A percentile compares a stretch with the other conserved stretches of the same genome.
These are phyloP conservation scores for Ceratocystis colombiana DNA, from an alignment of 2,329 filamentous ascomycete genomes.

Conservation along the genomic window DNA sequence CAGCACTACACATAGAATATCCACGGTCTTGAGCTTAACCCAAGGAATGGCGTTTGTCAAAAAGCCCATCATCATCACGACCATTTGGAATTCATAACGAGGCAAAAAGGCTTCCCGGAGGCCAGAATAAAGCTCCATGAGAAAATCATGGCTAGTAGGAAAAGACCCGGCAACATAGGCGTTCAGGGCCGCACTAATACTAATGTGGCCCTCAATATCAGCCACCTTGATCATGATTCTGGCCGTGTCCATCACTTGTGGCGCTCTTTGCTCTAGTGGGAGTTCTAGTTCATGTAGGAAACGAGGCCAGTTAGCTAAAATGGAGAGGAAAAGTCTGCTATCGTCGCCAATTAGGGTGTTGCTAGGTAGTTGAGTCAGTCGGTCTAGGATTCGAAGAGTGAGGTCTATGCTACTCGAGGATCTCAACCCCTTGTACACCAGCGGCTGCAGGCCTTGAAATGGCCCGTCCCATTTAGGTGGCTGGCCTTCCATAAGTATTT, in stretches of 20 bases:
- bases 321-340: slow-evolving; percentile 68
- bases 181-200: slow-evolving; percentile 58
- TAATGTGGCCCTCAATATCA: slow-evolving; percentile 57
- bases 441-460: slow-evolving; percentile 75
- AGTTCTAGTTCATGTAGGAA: slow-evolving; percentile 73
- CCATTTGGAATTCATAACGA: slow-evolving; percentile 66
- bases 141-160: slow-evolving; percentile 61
- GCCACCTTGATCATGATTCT: slow-evolving; percentile 61
- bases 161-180: slow-evolving; percentile 60
- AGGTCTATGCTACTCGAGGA: slow-evolving; percentile 73
- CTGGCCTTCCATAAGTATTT: slow-evolving; percentile 63
- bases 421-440: slow-evolving; percentile 84
- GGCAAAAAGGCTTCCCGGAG: slow-evolving; percentile 72
- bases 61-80: slow-evolving; percentile 84
- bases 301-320: slow-evolving; percentile 84
- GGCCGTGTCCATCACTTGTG: slow-evolving; percentile 49
- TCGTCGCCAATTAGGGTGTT: slow-evolving; percentile 74
- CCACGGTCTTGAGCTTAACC: slow-evolving; percentile 91
- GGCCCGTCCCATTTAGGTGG: slow-evolving; percentile 79
- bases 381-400: slow-evolving; percentile 67
- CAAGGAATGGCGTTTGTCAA: slow-evolving; percentile 80
- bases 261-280: slow-evolving; percentile 42
- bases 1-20: slow-evolving; percentile 72
- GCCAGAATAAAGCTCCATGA: slow-evolving; percentile 61
- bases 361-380: slow-evolving; percentile 66